These are phyloP conservation scores for Grigorovia transvaalensis DNA, from an alignment of 805 yeast genomes.

Conservation along the genomic window DNA sequence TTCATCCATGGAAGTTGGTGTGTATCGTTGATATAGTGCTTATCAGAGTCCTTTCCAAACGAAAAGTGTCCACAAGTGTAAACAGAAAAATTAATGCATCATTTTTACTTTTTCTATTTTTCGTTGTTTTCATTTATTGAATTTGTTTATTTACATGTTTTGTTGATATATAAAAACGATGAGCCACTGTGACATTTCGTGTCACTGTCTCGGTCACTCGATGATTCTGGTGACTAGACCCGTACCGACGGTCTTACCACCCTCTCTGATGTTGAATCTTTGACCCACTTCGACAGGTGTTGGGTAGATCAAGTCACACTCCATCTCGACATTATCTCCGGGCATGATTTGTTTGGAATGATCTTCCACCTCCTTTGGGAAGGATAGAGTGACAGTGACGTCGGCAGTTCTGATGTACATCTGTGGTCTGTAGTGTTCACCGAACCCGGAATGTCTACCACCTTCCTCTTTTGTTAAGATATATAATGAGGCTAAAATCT, in stretches of 20 bases:
- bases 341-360: constrained; percentile 89
- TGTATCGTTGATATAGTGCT: neutral
- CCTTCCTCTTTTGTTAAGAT: constrained; percentile 95
- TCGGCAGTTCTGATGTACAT: constrained; percentile 93
- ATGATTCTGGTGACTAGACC: constrained; percentile 91
- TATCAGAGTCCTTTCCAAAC: neutral
- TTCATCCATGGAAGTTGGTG: constrained; percentile 4
- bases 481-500: constrained; percentile 88
- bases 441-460: constrained; percentile 97
- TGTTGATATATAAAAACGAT: neutral
- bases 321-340: constrained; percentile 98
- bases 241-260: constrained; percentile 98
- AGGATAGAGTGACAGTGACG: constrained; percentile 79
- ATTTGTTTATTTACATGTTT: constrained; percentile 3
- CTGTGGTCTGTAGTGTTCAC: constrained; percentile 96
- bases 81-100: neutral
- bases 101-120: neutral
- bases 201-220: constrained; percentile 31
- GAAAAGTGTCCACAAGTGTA: neutral
- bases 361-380: constrained; percentile 78
- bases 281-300: constrained; percentile 93
- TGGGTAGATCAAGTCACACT: constrained; percentile 78
- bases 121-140: neutral
- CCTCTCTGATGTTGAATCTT: constrained; percentile 99
- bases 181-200: neutral